A percentile compares a stretch with the other conserved stretches of the same genome.
Conservation (phyloP, 2,329 filamentous ascomycete genomes). For the Colletotrichum zoysiae region DNA sequence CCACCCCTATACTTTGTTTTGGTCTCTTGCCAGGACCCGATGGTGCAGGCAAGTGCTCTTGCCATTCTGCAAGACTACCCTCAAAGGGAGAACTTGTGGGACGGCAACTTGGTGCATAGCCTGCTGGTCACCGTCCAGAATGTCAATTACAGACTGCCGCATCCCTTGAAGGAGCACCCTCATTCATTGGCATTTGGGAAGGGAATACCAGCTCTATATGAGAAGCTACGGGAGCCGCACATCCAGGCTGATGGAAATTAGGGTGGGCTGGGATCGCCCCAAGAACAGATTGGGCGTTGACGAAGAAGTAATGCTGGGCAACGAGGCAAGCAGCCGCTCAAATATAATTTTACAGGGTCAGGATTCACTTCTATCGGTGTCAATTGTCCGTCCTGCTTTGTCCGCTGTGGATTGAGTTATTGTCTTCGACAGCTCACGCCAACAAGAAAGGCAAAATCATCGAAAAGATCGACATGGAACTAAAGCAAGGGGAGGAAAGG, state of each 20-base stretch:
- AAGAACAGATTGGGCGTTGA: background rate
- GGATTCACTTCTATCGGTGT: background rate
- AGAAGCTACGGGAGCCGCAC: conserved; percentile 20
- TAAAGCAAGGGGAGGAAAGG: background rate
- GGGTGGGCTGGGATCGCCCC: background rate
- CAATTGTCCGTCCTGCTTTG: background rate
- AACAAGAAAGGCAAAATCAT: background rate
- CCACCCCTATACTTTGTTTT: conserved; percentile 30
- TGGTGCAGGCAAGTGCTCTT: conserved; percentile 22
- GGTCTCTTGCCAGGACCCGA: conserved; percentile 18
- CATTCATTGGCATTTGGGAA: conserved; percentile 23
- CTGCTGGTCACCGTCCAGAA: conserved; percentile 27
- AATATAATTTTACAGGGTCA: background rate
- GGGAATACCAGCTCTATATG: conserved; percentile 30
- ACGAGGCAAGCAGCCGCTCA: background rate
- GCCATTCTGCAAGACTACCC: conserved; percentile 25
- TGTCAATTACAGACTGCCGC: background rate
- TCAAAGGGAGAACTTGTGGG: conserved; percentile 24
- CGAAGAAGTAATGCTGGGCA: background rate
- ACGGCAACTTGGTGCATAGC: conserved; percentile 27
- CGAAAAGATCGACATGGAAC: no score
- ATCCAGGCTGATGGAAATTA: conserved; percentile 12
- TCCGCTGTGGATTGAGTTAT: background rate
- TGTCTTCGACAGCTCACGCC: background rate
- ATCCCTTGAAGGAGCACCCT: conserved; percentile 15